phyloP scores from a whole-genome alignment of 345 rosid genomes.

The Eucalyptus sp. region DNA sequence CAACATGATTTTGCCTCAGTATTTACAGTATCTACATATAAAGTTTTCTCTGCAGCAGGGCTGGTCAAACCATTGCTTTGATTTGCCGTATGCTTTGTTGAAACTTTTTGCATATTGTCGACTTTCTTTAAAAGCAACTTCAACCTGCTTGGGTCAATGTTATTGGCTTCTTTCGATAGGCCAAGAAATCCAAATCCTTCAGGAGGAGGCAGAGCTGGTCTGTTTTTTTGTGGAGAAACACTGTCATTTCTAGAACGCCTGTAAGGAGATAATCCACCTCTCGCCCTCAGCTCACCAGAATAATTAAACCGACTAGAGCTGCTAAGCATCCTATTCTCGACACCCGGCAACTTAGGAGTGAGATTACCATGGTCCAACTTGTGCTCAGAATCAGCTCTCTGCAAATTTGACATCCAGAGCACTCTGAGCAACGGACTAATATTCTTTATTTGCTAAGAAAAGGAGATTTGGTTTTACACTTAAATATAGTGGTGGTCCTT shows the following conservation, averaged over 20 bases:
- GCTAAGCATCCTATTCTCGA: background rate
- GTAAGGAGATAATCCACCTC: constrained; percentile 3
- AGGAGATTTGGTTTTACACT: background rate
- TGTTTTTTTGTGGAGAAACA: constrained; percentile 44
- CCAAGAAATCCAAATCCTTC: constrained; percentile 33
- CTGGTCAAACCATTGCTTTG: constrained; percentile 2
- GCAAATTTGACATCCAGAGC: background rate
- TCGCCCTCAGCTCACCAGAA: background rate
- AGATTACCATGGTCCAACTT: constrained; percentile 19
- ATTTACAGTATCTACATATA: constrained; percentile 52
- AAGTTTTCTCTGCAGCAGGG: constrained; percentile 48
- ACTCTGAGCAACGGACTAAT: background rate
- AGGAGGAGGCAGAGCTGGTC: constrained; percentile 40
- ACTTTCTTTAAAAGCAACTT: constrained; percentile 17
- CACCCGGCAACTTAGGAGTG: constrained; percentile 25
- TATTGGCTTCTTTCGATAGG: constrained; percentile 47
- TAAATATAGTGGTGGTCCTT: background rate
- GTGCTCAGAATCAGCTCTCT: background rate
- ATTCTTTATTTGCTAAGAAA: background rate
- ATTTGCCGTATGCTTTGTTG: background rate
- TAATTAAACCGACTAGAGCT: background rate
- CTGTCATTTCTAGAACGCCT: constrained; percentile 20
- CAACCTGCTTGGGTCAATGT: constrained; percentile 20
- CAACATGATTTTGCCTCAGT: constrained; percentile 9
- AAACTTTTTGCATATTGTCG: constrained; percentile 6